Conservation (phyloP, 441 rosid genomes). For the Aquilaria agallochum region DNA sequence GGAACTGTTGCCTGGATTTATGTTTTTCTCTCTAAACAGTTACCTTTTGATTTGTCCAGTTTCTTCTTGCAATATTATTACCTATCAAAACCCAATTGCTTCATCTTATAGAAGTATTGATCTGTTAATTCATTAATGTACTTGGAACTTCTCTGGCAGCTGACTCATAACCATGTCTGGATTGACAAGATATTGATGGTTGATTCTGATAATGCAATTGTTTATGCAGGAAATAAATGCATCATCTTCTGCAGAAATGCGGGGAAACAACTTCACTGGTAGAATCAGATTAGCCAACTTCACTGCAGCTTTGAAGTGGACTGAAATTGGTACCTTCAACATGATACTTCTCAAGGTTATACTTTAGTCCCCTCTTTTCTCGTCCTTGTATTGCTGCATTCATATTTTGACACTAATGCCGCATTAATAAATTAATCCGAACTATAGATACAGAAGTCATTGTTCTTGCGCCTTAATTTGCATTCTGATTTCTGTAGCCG, state of each 20-base stretch:
- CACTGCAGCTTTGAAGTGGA: slow-evolving; percentile 59
- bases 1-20: neutral
- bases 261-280: slow-evolving; percentile 50
- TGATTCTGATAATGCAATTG: neutral
- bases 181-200: neutral
- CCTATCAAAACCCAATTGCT: neutral
- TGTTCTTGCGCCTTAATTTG: neutral
- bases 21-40: no score
- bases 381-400: neutral
- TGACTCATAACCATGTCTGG: neutral
- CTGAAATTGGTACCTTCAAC: slow-evolving; percentile 48
- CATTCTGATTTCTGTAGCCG: slow-evolving; percentile 28
- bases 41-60: neutral
- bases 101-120: neutral
- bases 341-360: slow-evolving; percentile 48
- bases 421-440: neutral
- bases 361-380: neutral
- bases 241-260: slow-evolving; percentile 49
- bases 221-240: slow-evolving; percentile 44
- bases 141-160: neutral
- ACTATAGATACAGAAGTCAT: neutral
- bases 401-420: neutral
- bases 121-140: no score
- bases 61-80: neutral
- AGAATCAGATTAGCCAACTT: slow-evolving; percentile 41